Conservation (phyloP, 2,329 filamentous ascomycete species). For the Pseudogymnoascus sp. region DNA sequence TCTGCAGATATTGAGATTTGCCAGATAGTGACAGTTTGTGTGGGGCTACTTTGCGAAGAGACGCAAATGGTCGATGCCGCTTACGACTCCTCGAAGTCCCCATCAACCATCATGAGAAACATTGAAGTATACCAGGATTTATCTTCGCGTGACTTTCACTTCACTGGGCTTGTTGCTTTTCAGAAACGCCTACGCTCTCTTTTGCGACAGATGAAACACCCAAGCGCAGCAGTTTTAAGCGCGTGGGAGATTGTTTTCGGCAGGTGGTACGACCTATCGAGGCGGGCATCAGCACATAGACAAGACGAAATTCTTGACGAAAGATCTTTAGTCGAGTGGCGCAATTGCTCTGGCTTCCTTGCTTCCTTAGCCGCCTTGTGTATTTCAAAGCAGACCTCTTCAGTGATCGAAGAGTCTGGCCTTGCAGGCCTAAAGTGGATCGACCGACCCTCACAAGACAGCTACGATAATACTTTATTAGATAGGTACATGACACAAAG, state of each 20-base stretch:
- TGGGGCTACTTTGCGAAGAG: slow-evolving; percentile 55
- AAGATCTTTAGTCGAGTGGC: slow-evolving; percentile 52
- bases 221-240: slow-evolving; percentile 56
- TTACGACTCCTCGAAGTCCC: slow-evolving; percentile 41
- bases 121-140: slow-evolving; percentile 53
- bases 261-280: slow-evolving; percentile 55
- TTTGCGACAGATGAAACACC: slow-evolving; percentile 51
- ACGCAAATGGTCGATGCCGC: slow-evolving; percentile 45
- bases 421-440: slow-evolving; percentile 55
- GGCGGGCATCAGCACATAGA: slow-evolving; percentile 47
- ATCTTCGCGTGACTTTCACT: slow-evolving; percentile 53
- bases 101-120: slow-evolving; percentile 49
- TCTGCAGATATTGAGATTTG: slow-evolving; percentile 58
- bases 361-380: slow-evolving; percentile 60
- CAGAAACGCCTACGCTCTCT: slow-evolving; percentile 56
- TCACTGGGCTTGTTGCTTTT: slow-evolving; percentile 61
- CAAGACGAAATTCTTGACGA: slow-evolving; percentile 46
- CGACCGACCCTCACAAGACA: slow-evolving; percentile 49
- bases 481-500: slow-evolving; percentile 53
- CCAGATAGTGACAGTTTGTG: slow-evolving; percentile 53
- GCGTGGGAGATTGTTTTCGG: slow-evolving; percentile 61
- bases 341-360: slow-evolving; percentile 60
- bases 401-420: slow-evolving; percentile 47
- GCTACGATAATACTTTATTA: slow-evolving; percentile 52
- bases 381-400: slow-evolving; percentile 47